Conservation (phyloP, 176 grass and related monocot species). For the Aegilops longissima region DNA sequence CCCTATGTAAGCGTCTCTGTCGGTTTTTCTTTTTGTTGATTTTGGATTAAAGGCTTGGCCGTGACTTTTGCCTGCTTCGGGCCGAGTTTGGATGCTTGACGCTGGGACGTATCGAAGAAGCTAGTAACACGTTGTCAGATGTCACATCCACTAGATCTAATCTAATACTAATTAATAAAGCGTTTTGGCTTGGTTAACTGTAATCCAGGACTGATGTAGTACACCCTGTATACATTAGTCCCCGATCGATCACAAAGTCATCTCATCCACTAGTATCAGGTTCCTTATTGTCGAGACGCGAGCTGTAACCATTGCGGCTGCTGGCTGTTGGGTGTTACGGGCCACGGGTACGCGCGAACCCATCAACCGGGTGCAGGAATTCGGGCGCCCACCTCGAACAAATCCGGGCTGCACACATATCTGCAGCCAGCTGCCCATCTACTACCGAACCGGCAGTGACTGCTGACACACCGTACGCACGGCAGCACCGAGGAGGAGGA, state of each 20-base stretch:
- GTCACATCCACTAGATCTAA: not conserved
- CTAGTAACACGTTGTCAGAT: not conserved
- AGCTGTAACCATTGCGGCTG: no score
- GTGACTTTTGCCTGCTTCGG: constrained; percentile 25
- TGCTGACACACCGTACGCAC: not conserved
- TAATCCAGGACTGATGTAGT: not conserved
- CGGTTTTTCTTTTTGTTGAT: not conserved
- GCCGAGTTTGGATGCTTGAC: not conserved
- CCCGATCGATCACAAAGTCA: not conserved
- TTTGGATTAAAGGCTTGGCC: not conserved
- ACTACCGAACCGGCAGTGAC: not conserved
- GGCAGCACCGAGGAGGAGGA: not conserved
- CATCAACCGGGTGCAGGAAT: not conserved
- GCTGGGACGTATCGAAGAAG: constrained; percentile 1
- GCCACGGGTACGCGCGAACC: not conserved
- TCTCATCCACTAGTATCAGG: not conserved
- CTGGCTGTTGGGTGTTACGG: not conserved
- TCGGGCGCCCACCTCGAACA: not conserved
- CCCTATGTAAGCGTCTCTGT: not conserved
- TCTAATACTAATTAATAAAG: not conserved
- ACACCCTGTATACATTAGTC: not conserved
- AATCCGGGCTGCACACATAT: not conserved
- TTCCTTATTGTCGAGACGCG: not conserved
- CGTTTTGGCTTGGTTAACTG: not conserved
- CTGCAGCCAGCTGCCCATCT: not conserved